phyloP scores from a whole-genome alignment of 78 protist species.

The Dictyostelium citrinum region DNA sequence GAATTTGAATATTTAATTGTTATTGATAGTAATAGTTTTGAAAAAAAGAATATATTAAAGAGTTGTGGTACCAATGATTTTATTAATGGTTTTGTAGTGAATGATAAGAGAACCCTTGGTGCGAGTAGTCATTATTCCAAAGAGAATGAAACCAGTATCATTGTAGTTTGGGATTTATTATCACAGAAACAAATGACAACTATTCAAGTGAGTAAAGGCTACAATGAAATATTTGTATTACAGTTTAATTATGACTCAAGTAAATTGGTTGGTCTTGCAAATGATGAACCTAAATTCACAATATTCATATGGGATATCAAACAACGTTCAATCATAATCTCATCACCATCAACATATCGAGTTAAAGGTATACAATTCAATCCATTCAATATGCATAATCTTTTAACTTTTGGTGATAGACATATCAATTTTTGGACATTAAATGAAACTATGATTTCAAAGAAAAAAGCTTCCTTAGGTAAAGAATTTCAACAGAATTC shows the following conservation, averaged over 20 bases:
- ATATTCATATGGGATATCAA: conserved; percentile 7
- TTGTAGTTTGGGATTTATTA: neutral
- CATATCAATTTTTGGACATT: conserved; percentile 17
- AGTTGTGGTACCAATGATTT: neutral
- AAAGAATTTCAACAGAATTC: neutral
- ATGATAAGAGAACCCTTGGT: neutral
- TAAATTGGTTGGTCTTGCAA: neutral
- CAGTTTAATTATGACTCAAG: neutral
- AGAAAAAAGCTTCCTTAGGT: neutral
- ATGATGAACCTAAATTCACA: conserved; percentile 4
- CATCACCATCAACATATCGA: neutral
- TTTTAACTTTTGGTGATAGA: neutral
- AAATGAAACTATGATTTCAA: conserved; percentile 3
- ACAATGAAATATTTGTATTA: neutral
- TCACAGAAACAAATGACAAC: neutral
- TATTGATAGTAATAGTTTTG: neutral
- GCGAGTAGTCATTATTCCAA: neutral
- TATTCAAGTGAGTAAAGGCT: neutral
- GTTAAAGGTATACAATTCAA: neutral
- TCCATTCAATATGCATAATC: neutral
- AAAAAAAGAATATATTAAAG: neutral
- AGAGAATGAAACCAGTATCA: neutral
- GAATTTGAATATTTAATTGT: neutral
- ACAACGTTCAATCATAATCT: neutral
- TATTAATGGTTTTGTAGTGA: neutral